Evolutionary conservation across 2,329 filamentous ascomycete species (phyloP), one percentile per base, ranked within the genome.

Genomic region (Lasiodiplodia sp.): DNA sequence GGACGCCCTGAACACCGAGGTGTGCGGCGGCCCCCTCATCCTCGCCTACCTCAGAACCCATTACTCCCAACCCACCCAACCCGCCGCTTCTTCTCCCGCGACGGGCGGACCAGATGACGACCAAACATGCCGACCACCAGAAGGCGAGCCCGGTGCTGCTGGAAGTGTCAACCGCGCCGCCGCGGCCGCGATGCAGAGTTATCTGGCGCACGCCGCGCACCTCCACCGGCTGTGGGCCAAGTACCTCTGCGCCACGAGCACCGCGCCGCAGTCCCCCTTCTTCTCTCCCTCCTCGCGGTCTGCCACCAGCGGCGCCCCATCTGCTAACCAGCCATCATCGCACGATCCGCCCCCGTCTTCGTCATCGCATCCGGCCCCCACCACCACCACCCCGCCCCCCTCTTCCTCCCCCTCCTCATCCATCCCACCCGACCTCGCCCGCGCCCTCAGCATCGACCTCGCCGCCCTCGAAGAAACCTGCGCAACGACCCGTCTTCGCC

Each of bases 21-120:
- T 80, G 0, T 31, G 65, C 14, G 72, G 72, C 23, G 38, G 73
- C 2, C 51, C 72, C 0, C 69, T 74, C 3, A 75, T 80, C 31
- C 70, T 82, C 0, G 55, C 77, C 0, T 81, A 81, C 56, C 70
- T 81, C 0, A 76, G 79, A 37, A 74, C 73, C 4, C 79, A 76
- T 68, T 63, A 77, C 55, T 70, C 73, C 0, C 49, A 44, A 4
- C 18, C 31, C 11, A 18, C 44, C n/a, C 44, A 16, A 2, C 6
- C 40, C 40, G 14, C 4, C 18, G 18, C 40, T n/a, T 47, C 44
- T 21, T n/a, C 44, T 5, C 14, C 38, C 11, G 12, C 3, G 14
- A 40, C 38, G 14, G 38, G 12, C 12, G 38, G 11, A 25, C 14
- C 37, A 7, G 57, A 51, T 10, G 21, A 25, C 52, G 21, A 18